A percentile compares a stretch with the other conserved stretches of the same genome.
These are phyloP conservation scores for Pyrus hybrid DNA, from an alignment of 331 rosid species.

Conservation along the genomic window DNA sequence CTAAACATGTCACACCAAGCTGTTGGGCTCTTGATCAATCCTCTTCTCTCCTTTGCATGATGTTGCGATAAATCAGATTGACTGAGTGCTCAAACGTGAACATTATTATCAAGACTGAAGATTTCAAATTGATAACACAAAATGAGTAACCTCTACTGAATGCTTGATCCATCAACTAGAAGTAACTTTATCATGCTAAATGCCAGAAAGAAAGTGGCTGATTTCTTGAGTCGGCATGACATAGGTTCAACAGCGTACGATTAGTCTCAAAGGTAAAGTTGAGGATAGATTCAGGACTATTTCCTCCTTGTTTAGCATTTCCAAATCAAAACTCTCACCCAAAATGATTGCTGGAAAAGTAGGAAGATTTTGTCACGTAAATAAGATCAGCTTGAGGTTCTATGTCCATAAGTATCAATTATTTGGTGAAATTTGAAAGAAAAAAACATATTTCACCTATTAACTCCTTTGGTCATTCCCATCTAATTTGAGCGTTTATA, in stretches of 20 bases:
- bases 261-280: no score
- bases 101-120: conserved; percentile 49
- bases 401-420: not conserved
- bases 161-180: no score
- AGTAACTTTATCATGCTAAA: no score
- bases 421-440: not conserved
- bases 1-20: conserved; percentile 59
- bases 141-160: not conserved
- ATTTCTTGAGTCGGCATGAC: no score
- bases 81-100: conserved; percentile 69
- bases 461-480: no score
- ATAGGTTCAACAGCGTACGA: no score
- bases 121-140: not conserved
- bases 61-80: conserved; percentile 35
- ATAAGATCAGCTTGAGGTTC: not conserved
- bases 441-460: no score
- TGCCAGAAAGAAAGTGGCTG: no score
- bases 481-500: no score
- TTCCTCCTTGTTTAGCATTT: no score
- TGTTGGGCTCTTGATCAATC: conserved; percentile 58
- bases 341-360: not conserved
- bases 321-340: no score
- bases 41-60: conserved; percentile 38
- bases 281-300: no score
- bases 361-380: not conserved